Percentiles rank a stretch among this genome's conserved stretches.
Evolutionary conservation across 1,284 basidiomycete species (phyloP).

Genomic region (Ustilago trichophora): DNA sequence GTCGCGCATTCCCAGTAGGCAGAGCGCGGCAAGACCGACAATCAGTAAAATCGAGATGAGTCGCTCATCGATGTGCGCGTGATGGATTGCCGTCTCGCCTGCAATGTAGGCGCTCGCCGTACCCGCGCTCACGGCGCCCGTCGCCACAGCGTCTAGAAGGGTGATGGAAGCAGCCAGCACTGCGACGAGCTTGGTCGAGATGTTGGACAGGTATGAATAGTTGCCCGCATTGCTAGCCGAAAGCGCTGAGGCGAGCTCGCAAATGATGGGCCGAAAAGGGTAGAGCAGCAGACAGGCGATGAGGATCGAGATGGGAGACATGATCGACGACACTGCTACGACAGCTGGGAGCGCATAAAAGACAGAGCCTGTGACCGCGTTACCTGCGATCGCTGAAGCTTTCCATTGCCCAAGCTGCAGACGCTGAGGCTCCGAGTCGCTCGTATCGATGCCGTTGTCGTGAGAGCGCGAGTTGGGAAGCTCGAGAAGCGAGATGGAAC

Average conservation of each 20-base stretch:
- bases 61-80: slow-evolving; percentile 18
- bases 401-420: slow-evolving; percentile 48
- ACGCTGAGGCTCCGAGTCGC: not conserved
- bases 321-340: slow-evolving; percentile 41
- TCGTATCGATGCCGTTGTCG: not conserved
- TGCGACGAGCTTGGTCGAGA: slow-evolving; percentile 37
- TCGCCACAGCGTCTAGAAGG: slow-evolving; percentile 50
- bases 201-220: slow-evolving; percentile 52
- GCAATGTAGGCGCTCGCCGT: slow-evolving; percentile 52
- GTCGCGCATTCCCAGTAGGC: slow-evolving; percentile 43
- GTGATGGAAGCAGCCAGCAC: slow-evolving; percentile 50
- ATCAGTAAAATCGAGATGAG: slow-evolving; percentile 45
- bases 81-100: slow-evolving; percentile 13
- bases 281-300: slow-evolving; percentile 49
- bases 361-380: slow-evolving; percentile 53
- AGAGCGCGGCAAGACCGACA: slow-evolving; percentile 31
- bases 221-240: slow-evolving; percentile 42
- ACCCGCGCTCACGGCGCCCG: slow-evolving; percentile 50
- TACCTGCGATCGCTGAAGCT: slow-evolving; percentile 50
- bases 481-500: slow-evolving; percentile 53
- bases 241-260: slow-evolving; percentile 49
- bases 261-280: slow-evolving; percentile 53
- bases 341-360: slow-evolving; percentile 58
- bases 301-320: slow-evolving; percentile 52
- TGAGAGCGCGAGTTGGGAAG: slow-evolving; percentile 10